These are phyloP conservation scores for Bonia amplexicaulis DNA, from an alignment of 176 grass and related monocot species.

Conservation along the genomic window DNA sequence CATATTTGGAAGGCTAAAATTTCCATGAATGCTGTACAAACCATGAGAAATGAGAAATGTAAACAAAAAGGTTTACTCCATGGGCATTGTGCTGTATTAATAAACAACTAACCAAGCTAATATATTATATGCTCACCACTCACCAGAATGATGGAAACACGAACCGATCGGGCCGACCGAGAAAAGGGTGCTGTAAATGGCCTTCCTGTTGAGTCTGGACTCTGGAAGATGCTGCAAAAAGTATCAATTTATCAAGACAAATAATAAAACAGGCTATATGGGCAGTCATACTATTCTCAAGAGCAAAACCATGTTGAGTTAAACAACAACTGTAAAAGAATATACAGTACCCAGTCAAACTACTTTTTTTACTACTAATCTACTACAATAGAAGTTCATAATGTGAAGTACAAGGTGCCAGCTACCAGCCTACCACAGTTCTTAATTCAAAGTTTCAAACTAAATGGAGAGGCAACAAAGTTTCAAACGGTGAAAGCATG, in stretches of 20 bases:
- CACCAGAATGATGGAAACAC: slow-evolving; percentile 96
- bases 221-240: too few species aligned
- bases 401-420: too few species aligned
- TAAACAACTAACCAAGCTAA: background rate
- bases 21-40: slow-evolving; percentile 82
- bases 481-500: too few species aligned
- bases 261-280: background rate
- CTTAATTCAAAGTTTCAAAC: too few species aligned
- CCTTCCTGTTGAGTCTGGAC: too few species aligned
- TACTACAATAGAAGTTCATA: too few species aligned
- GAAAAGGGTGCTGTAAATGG: too few species aligned
- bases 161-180: too few species aligned
- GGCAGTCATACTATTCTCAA: background rate
- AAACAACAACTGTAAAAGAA: background rate
- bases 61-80: slow-evolving; percentile 10
- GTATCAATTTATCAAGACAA: too few species aligned
- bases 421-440: too few species aligned
- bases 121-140: slow-evolving; percentile 33
- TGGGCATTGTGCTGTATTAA: background rate
- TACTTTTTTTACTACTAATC: too few species aligned
- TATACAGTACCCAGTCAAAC: background rate
- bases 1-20: slow-evolving; percentile 80
- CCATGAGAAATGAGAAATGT: slow-evolving; percentile 55
- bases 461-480: too few species aligned
- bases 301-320: background rate